Evolutionary conservation across 352 stramenopile species (phyloP), one percentile per base, ranked within the genome.

Genomic region (Phytophthora pseudosyringae): DNA sequence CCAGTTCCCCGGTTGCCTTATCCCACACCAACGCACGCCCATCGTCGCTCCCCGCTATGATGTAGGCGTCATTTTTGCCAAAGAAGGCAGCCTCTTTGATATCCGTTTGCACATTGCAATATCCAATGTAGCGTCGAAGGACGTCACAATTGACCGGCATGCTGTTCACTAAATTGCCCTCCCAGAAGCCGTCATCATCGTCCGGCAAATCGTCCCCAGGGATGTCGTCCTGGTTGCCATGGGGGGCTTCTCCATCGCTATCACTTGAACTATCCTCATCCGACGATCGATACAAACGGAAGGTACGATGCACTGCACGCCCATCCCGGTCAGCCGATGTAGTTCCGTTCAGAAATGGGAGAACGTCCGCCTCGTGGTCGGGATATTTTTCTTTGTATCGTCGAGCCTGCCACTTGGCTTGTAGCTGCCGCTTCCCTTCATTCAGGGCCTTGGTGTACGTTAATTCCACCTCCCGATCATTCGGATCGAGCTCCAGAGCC

Each of bases 51-150:
- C 90, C 90, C 4, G 88, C 86, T 26, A 96, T 87, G 38, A 97
- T 86, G 44, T 90, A 94, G 32, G 76, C 79, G 50, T 94, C 90
- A 39, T 95, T 93, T n/a, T 76, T 76, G 0, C 90, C 90, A 38
- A 97, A 93, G 54, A 97, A 97, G 0, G 74, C 74, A 0, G 89
- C 89, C 64, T 97, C 89, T 64, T 97, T 97, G 64, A 97, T 97
- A 35, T 96, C 90, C 0, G 90, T 97, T 69, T 95, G 80, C 16
- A 90, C 69, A 59, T 97, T 97, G 73, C 86, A 92, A 51, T 94
- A 94, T 5, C 90, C 90, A 32, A 95, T 86, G 43, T 94, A 96
- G 0, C 90, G 86, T 31, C 79, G 74, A 12, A 89, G 69, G 12
- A 86, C 75, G 35, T 92, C 79, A 26, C 76, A 89, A 61, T 89